phyloP scores from a whole-genome alignment of 169 alveolate species.

The Cryptosporidium baileyi region DNA sequence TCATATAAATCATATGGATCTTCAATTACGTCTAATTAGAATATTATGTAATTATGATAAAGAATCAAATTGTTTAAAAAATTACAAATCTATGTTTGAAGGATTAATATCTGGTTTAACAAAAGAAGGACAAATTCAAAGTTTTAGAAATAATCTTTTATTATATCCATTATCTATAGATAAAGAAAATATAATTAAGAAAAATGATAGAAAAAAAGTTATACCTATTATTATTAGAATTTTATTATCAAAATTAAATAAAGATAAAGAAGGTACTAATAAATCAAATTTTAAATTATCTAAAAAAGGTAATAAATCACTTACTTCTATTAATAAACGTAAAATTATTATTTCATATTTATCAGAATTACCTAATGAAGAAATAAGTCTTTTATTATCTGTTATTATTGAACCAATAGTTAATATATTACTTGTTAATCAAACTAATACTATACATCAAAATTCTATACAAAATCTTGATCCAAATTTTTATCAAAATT shows the following conservation, averaged over 20 bases:
- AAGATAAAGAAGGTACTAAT: not conserved
- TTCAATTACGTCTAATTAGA: not conserved
- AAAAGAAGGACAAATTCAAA: not conserved
- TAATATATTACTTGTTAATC: too few species aligned
- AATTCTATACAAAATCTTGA: too few species aligned
- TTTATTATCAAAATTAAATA: constrained; percentile 17
- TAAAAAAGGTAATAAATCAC: constrained; percentile 20
- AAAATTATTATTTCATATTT: constrained; percentile 33
- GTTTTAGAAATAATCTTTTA: constrained; percentile 24
- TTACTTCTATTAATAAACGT: not conserved
- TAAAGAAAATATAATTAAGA: not conserved
- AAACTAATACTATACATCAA: too few species aligned
- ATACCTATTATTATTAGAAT: constrained; percentile 32
- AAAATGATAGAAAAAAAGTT: not conserved
- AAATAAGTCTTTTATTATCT: constrained; percentile 19
- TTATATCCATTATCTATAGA: constrained; percentile 25
- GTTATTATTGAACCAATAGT: constrained; percentile 41
- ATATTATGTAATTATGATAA: not conserved
- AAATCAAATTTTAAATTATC: constrained; percentile 4
- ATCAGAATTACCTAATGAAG: constrained; percentile 45
- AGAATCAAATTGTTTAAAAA: not conserved
- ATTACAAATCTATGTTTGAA: constrained; percentile 13
- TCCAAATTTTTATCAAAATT: too few species aligned
- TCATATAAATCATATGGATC: constrained; percentile 12
- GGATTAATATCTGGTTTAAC: not conserved